Conservation (phyloP, 306 rosid species). For the Lupinus albus region DNA sequence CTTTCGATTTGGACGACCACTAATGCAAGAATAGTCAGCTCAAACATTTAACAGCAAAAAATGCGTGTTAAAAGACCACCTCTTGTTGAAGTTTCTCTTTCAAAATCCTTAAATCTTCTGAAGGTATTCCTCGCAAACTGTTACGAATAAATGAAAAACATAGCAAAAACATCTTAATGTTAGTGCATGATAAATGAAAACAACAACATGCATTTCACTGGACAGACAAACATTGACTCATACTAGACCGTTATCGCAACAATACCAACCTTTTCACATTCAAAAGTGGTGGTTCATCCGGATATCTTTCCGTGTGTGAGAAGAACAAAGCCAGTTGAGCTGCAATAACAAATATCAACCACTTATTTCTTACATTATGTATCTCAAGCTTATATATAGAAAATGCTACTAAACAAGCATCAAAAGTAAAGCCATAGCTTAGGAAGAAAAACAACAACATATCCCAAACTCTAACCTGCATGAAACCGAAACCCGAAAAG, state of each 20-base stretch:
- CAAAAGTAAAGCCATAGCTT: constrained; percentile 12
- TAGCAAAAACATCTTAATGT: constrained; percentile 31
- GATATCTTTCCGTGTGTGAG: constrained; percentile 87
- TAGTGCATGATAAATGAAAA: constrained; percentile 31
- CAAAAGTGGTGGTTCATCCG: constrained; percentile 96
- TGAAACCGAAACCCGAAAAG: constrained; percentile 17
- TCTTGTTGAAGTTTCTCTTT: constrained; percentile 85
- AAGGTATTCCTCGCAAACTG: constrained; percentile 78
- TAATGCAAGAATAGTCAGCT: constrained; percentile 32
- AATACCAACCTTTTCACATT: constrained; percentile 71
- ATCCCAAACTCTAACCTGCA: constrained; percentile 22
- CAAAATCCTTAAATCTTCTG: constrained; percentile 74
- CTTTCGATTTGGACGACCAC: background rate
- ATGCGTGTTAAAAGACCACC: constrained; percentile 51
- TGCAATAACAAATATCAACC: constrained; percentile 54
- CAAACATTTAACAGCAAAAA: constrained; percentile 34
- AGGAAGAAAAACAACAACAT: constrained; percentile 34
- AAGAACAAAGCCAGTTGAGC: constrained; percentile 94
- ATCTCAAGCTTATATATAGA: constrained; percentile 13
- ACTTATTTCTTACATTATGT: constrained; percentile 26
- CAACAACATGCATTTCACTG: constrained; percentile 12
- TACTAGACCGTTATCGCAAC: background rate
- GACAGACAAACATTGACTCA: constrained; percentile 22
- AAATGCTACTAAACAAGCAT: too few relatives aligned
- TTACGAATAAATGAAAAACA: constrained; percentile 27